Conservation (phyloP, 345 rosid species). For the Carallia pectinifolia region DNA sequence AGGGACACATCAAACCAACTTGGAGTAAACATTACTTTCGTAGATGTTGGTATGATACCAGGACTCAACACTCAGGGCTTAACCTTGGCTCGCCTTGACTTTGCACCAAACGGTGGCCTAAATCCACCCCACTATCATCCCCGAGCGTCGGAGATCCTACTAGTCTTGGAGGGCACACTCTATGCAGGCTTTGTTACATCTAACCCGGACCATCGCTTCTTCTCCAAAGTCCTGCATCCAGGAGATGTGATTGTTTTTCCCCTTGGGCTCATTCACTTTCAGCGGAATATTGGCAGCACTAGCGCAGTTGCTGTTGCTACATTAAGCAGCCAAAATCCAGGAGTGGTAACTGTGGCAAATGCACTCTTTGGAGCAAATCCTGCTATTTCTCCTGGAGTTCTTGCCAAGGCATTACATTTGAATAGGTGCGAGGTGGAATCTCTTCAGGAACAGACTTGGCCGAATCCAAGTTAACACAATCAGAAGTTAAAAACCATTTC, state of each 20-base stretch:
- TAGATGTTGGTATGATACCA: constrained; percentile 1
- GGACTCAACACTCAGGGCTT: constrained; percentile 16
- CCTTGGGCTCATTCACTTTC: constrained; percentile 19
- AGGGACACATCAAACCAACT: constrained; percentile 3
- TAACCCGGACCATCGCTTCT: constrained; percentile 14
- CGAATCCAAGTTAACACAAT: neutral
- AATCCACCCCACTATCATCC: constrained; percentile 19
- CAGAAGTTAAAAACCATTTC: too few species aligned
- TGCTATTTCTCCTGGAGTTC: constrained; percentile 4
- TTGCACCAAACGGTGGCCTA: neutral
- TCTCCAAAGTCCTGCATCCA: constrained; percentile 12
- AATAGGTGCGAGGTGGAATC: neutral
- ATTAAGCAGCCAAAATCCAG: constrained; percentile 17
- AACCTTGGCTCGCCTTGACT: constrained; percentile 15
- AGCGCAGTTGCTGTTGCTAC: constrained; percentile 8
- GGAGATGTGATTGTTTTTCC: constrained; percentile 22
- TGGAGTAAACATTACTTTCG: constrained; percentile 10
- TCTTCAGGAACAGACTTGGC: constrained; percentile 8
- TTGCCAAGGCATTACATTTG: constrained; percentile 18
- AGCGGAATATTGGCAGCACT: constrained; percentile 17
- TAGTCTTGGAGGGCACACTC: constrained; percentile 15
- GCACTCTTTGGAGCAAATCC: constrained; percentile 9
- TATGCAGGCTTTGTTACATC: constrained; percentile 17
- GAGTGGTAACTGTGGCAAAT: constrained; percentile 16
- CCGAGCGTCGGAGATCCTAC: constrained; percentile 17